Base-by-base conservation (phyloP, 306 rosid genomes). In the Adenanthera pavonina region DNA sequence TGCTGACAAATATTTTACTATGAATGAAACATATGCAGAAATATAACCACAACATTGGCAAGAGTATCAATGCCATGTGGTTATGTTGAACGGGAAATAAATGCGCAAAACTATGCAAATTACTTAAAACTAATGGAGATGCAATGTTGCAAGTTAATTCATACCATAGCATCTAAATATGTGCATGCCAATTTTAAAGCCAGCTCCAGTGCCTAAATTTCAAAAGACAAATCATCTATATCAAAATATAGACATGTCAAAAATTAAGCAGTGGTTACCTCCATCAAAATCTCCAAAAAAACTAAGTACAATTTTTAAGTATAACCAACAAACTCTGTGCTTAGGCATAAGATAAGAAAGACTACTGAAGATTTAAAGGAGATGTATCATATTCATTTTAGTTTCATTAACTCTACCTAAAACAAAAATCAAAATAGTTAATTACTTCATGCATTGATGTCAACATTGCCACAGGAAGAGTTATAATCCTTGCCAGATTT, bases 161-260 rank as follows among this genome's bases (percentile, higher is more conserved):
- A 79, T 88, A 95, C 99, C 97, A 90, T 97, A 89, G 96, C 86
- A 86, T 95, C 99, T 25, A 95, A 84, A 86, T 94, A 90, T 69
- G 85, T 76, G 96, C 99, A 93, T 69, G 97, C 89, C 82, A 95
- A 84, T 75, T 95, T 98, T 88, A 93, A 82, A 75, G 97, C 97
- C 88, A 95, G 86, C 85, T 95, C 99, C 84, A 95, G 68, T 81
- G 99, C 99, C 85, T 92, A 85, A 82, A 95, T 88, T 82, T 95
- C 98, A 73, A 95, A 95, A 78, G 99, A 98, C 57, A 93, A 88
- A 90, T 92, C 91, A 83, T 95, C 99, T 93, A 88, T 87, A 85
- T 82, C 83, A 87, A 82, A 88, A 73, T 60, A 54, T 4, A 87
- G 66, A 67, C 73, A 67, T 13, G 56, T 88, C 75, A 89, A 84